Evolutionary conservation across 2,329 filamentous ascomycete species (phyloP), one percentile per base, ranked within the genome.

Genomic region (Aspergillus sp.): DNA sequence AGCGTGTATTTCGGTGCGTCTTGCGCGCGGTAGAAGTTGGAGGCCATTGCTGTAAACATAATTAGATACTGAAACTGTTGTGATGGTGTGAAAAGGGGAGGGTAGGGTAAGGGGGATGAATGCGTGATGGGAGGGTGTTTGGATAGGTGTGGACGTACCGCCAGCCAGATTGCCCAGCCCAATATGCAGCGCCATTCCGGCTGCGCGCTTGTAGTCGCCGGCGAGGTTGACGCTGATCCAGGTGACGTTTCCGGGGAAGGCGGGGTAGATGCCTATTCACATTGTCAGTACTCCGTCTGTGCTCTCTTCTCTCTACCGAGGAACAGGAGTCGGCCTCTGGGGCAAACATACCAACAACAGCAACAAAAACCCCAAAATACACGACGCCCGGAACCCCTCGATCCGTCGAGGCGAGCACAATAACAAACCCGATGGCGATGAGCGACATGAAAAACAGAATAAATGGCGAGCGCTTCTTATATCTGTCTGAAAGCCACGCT

Each of bases 171-270:
- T 89, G 0, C 87, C 87, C 15, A 87, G 67, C 0, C 84, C 85
- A 54, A 90, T 88, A 47, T 88, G 85, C 13, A 90, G 76, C 0
- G 87, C 88, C 83, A 89, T 89, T 1, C 87, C 87, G 0, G 82
- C 84, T 8, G 83, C 83, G 5, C 87, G 81, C 63, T 82, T 82
- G 53, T 79, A 78, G 11, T 87, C 82, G 0, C 87, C 87, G 1
- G 80, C 81, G 1, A 87, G 82, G 59, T 88, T 87, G 61, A 83
- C 85, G 2, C 82, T 81, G 41, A 89, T 84, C 74, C 87, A 89
- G 66, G 85, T 87, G 43, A 80, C 69, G 56, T 80, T 77, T 64
- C 76, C 74, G 0, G 81, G 79, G 57, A 82, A 80, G 7, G 77
- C 76, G 4, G 80, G 78, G 60, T 83, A 83, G 55, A 83, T 78